Evolutionary conservation across 2,329 filamentous ascomycete species (phyloP).

Genomic region (Aspergillus neotritici): DNA sequence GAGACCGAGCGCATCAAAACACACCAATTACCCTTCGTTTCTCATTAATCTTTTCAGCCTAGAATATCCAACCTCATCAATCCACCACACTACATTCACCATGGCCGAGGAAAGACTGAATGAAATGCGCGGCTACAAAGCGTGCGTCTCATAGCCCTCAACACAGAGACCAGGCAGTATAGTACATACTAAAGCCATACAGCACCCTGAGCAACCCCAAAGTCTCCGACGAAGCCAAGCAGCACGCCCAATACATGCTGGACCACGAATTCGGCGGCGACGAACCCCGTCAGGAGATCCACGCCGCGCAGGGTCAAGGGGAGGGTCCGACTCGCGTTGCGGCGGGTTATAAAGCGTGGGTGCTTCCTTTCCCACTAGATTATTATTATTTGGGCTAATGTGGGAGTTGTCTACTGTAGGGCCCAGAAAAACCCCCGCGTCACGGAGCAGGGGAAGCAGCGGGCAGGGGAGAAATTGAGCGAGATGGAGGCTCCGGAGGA

Average conservation of each 20-base stretch:
- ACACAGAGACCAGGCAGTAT: neutral
- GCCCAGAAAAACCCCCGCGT: constrained; percentile 14
- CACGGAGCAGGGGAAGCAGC: constrained; percentile 13
- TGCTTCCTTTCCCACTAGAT: neutral
- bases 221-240: constrained; percentile 20
- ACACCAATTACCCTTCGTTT: too few relatives aligned
- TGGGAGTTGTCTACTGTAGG: constrained; percentile 6
- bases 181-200: neutral
- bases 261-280: constrained; percentile 17
- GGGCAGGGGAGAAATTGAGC: constrained; percentile 15
- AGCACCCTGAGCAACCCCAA: constrained; percentile 16
- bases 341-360: constrained; percentile 17
- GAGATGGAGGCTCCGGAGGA: constrained; percentile 9
- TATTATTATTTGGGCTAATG: neutral
- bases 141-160: constrained; percentile 8
- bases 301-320: constrained; percentile 1
- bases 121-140: constrained; percentile 17
- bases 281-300: constrained; percentile 11
- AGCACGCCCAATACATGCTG: constrained; percentile 20
- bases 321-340: constrained; percentile 12
- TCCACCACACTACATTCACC: too few relatives aligned
- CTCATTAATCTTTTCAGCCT: too few relatives aligned
- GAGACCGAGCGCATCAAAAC: too few relatives aligned
- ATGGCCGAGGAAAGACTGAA: constrained; percentile 13
- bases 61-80: too few relatives aligned